These are phyloP conservation scores for Herpetospermum pedunculosum DNA, from an alignment of 306 rosid genomes.

Conservation along the genomic window DNA sequence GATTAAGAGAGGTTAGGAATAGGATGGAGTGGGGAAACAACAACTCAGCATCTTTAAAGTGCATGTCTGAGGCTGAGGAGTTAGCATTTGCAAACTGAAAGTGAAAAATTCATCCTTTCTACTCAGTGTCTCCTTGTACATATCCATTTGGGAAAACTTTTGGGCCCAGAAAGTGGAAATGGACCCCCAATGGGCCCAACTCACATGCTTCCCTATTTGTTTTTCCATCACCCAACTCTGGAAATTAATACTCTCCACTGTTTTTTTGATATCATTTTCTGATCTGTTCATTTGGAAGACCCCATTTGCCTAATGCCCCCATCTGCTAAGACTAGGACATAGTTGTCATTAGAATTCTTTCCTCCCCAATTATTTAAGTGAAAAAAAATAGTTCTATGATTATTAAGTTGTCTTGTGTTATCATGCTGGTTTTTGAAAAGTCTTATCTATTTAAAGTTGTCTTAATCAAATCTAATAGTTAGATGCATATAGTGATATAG, in stretches of 20 bases:
- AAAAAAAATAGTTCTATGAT: neutral
- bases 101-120: neutral
- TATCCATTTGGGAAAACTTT: neutral
- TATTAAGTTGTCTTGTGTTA: neutral
- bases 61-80: neutral
- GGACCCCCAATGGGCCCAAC: slow-evolving; percentile 1
- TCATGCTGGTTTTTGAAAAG: neutral
- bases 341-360: neutral
- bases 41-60: slow-evolving; percentile 7
- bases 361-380: neutral
- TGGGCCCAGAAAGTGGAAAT: slow-evolving; percentile 8
- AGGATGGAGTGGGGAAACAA: neutral
- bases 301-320: slow-evolving; percentile 5
- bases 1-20: neutral
- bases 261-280: neutral
- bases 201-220: slow-evolving; percentile 2
- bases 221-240: neutral
- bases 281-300: neutral
- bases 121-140: neutral
- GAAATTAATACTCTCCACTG: slow-evolving; percentile 4
- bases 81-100: slow-evolving; percentile 1
- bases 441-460: neutral
- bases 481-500: neutral
- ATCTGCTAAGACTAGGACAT: slow-evolving; percentile 4
- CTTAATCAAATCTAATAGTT: neutral